Conservation (phyloP, 2,329 filamentous ascomycete genomes). For the Endoconidiophora polonica region DNA sequence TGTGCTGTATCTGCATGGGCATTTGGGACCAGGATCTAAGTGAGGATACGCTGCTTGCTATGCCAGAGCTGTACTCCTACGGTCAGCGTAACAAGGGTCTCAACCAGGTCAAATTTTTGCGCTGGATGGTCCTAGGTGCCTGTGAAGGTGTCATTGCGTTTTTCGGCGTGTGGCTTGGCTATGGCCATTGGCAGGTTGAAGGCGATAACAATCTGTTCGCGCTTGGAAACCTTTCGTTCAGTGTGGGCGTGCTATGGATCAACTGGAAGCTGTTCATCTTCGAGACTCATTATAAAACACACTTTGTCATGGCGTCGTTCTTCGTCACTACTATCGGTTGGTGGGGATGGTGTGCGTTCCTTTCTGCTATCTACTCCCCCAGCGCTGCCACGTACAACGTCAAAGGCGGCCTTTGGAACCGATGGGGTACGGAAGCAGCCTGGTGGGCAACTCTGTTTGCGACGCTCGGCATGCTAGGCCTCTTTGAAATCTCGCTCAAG, state of each 20-base stretch:
- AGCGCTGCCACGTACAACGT: slow-evolving; percentile 47
- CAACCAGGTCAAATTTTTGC: slow-evolving; percentile 54
- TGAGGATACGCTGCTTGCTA: slow-evolving; percentile 72
- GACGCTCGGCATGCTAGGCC: slow-evolving; percentile 40
- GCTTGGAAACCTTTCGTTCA: slow-evolving; percentile 56
- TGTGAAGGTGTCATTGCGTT: slow-evolving; percentile 58
- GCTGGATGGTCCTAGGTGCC: slow-evolving; percentile 63
- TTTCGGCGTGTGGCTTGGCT: slow-evolving; percentile 42
- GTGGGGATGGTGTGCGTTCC: slow-evolving; percentile 57
- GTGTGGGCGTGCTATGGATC: slow-evolving; percentile 53
- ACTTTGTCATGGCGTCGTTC: slow-evolving; percentile 43
- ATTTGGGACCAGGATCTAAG: slow-evolving; percentile 82
- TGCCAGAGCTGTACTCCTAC: slow-evolving; percentile 77
- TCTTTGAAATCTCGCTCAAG: slow-evolving; percentile 49
- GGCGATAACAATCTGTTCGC: slow-evolving; percentile 56
- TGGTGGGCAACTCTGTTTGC: slow-evolving; percentile 64
- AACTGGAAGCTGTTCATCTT: slow-evolving; percentile 62
- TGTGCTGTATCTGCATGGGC: slow-evolving; percentile 76
- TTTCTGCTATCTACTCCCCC: slow-evolving; percentile 43
- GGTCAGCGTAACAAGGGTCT: slow-evolving; percentile 59
- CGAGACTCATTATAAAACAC: slow-evolving; percentile 61
- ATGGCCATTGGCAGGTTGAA: slow-evolving; percentile 30
- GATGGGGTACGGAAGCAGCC: slow-evolving; percentile 48
- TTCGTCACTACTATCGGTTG: slow-evolving; percentile 48
- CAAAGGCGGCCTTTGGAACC: slow-evolving; percentile 43